A percentile compares a stretch with the other conserved stretches of the same genome.
These are phyloP conservation scores for Nicotiana undulata DNA, from an alignment of 257 asterid species.

Conservation along the genomic window DNA sequence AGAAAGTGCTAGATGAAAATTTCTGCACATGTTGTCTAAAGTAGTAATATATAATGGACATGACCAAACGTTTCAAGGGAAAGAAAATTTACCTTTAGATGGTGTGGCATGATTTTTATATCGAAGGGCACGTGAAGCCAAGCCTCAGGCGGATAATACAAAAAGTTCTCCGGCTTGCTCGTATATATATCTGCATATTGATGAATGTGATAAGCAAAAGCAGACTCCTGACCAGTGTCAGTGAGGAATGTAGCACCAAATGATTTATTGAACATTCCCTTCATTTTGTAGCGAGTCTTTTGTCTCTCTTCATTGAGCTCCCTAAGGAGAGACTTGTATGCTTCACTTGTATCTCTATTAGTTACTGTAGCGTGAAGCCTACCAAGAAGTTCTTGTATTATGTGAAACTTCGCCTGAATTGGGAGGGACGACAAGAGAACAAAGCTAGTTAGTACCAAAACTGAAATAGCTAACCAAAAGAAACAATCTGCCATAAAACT, in stretches of 20 bases:
- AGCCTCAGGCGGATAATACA: conserved; percentile 77
- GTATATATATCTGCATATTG: conserved; percentile 94
- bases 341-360: conserved; percentile 41
- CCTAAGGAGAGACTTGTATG: conserved; percentile 50
- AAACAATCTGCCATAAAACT: neutral
- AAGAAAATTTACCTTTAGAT: conserved; percentile 57
- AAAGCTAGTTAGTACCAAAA: neutral
- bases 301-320: conserved; percentile 86
- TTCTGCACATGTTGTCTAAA: neutral
- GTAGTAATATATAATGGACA: neutral
- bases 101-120: conserved; percentile 96
- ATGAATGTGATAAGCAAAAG: conserved; percentile 88
- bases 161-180: conserved; percentile 89
- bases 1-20: neutral
- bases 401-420: conserved; percentile 80
- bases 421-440: conserved; percentile 3
- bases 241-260: conserved; percentile 94
- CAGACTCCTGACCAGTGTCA: conserved; percentile 92
- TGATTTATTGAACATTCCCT: conserved; percentile 75
- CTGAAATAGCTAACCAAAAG: neutral
- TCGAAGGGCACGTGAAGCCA: conserved; percentile 97
- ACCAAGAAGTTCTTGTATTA: conserved; percentile 84
- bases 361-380: conserved; percentile 69
- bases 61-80: neutral
- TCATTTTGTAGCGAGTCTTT: conserved; percentile 65